phyloP scores from a whole-genome alignment of 495 filamentous ascomycete genomes.

The Aspergillus hancockii region DNA sequence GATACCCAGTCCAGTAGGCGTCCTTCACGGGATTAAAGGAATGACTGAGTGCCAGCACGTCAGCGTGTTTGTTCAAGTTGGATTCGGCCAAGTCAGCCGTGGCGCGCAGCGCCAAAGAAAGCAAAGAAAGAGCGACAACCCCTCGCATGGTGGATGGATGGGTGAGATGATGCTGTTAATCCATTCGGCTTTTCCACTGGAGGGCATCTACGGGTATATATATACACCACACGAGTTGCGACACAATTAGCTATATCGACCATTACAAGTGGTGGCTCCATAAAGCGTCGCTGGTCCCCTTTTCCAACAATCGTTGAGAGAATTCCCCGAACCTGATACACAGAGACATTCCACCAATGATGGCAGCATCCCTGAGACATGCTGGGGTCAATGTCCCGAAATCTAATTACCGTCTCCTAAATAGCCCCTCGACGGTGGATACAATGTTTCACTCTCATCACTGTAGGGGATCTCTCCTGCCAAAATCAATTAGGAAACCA shows the following conservation, averaged over 20 bases:
- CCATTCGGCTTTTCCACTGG: neutral
- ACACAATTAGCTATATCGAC: neutral
- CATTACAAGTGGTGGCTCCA: neutral
- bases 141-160: constrained; percentile 28
- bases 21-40: constrained; percentile 51
- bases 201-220: neutral
- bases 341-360: neutral
- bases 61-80: constrained; percentile 40
- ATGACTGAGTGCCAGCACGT: constrained; percentile 41
- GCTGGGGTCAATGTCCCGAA: neutral
- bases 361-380: neutral
- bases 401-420: neutral
- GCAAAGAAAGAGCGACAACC: constrained; percentile 30
- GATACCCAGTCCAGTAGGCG: constrained; percentile 54
- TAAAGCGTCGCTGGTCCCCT: neutral
- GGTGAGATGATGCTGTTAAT: neutral
- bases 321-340: neutral
- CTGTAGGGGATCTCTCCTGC: neutral
- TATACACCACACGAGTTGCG: neutral
- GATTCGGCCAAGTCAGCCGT: constrained; percentile 26
- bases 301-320: neutral
- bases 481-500: neutral
- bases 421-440: neutral
- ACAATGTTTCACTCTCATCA: neutral
- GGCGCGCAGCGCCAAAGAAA: constrained; percentile 33